Evolutionary conservation across 371 early-diverging fungal species (phyloP).

Genomic region (Mucor piriformis): DNA sequence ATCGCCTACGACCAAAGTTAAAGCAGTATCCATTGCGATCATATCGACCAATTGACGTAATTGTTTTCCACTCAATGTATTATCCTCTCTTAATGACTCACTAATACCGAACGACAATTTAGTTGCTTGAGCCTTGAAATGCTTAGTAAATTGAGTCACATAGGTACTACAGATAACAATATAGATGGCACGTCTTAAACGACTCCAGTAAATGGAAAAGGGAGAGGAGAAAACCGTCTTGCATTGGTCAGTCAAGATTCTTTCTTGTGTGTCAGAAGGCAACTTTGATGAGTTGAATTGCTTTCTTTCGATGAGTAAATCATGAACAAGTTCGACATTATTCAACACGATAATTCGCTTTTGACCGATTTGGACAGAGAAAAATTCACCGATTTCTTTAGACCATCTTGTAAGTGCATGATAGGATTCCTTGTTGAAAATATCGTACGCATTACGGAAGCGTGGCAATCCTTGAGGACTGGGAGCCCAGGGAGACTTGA

Average conservation of each 20-base stretch:
- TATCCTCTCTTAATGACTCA: neutral
- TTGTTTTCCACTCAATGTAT: slow-evolving; percentile 23
- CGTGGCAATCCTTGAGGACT: slow-evolving; percentile 31
- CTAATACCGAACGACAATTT: slow-evolving; percentile 22
- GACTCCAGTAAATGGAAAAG: slow-evolving; percentile 38
- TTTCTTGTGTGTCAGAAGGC: slow-evolving; percentile 32
- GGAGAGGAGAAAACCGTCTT: slow-evolving; percentile 41
- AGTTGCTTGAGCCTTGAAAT: slow-evolving; percentile 23
- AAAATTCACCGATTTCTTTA: slow-evolving; percentile 26
- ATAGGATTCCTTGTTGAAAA: slow-evolving; percentile 20
- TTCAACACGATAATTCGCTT: slow-evolving; percentile 44
- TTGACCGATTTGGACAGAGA: slow-evolving; percentile 36
- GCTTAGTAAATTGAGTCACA: slow-evolving; percentile 5
- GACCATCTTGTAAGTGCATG: slow-evolving; percentile 40
- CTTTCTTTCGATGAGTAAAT: slow-evolving; percentile 36
- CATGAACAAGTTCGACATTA: slow-evolving; percentile 28
- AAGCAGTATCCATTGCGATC: slow-evolving; percentile 36
- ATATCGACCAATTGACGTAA: slow-evolving; percentile 34
- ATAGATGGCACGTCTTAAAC: slow-evolving; percentile 38
- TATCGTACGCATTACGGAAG: slow-evolving; percentile 30
- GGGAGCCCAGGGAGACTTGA: slow-evolving; percentile 41
- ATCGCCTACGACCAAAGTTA: slow-evolving; percentile 33
- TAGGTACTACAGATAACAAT: slow-evolving; percentile 18
- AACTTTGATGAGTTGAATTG: slow-evolving; percentile 38
- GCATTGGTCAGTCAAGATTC: slow-evolving; percentile 35